These are phyloP conservation scores for Cinnamomum micranthum DNA, from an alignment of 164 flowering plant species.

Conservation along the genomic window DNA sequence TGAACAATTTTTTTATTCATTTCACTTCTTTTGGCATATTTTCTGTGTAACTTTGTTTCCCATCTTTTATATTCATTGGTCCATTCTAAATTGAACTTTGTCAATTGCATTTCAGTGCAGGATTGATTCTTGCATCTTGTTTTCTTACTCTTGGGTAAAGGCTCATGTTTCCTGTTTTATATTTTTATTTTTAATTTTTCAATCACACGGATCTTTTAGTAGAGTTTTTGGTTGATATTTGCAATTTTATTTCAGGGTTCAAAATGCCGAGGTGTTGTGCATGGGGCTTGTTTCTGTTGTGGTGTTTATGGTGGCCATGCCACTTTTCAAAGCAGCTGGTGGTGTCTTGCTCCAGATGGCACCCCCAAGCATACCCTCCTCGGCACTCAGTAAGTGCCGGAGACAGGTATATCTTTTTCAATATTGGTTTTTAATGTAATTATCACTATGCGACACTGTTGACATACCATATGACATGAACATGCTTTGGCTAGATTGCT, in stretches of 20 bases:
- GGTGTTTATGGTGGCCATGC: conserved; percentile 85
- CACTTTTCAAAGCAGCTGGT: conserved; percentile 76
- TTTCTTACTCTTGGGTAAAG: conserved; percentile 79
- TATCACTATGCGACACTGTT: not conserved
- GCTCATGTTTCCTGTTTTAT: not conserved
- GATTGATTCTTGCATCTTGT: conserved; percentile 94
- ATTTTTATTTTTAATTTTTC: not conserved
- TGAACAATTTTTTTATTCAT: not conserved
- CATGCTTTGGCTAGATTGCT: conserved; percentile 40
- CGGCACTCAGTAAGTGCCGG: conserved; percentile 80
- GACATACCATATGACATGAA: not conserved
- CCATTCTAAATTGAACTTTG: conserved; percentile 19
- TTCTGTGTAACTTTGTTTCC: not conserved
- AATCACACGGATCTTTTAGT: not conserved
- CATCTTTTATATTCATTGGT: not conserved
- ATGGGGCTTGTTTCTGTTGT: conserved; percentile 80
- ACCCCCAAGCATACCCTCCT: conserved; percentile 71
- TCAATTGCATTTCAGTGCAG: conserved; percentile 74
- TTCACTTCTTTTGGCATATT: not conserved
- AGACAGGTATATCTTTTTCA: conserved; percentile 56
- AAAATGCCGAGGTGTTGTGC: conserved; percentile 96
- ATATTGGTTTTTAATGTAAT: not conserved
- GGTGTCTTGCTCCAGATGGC: conserved; percentile 86
- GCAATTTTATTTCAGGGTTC: conserved; percentile 45
- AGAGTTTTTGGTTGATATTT: not conserved